Conservation (phyloP, 495 filamentous ascomycete genomes). For the Neurospora sp. region DNA sequence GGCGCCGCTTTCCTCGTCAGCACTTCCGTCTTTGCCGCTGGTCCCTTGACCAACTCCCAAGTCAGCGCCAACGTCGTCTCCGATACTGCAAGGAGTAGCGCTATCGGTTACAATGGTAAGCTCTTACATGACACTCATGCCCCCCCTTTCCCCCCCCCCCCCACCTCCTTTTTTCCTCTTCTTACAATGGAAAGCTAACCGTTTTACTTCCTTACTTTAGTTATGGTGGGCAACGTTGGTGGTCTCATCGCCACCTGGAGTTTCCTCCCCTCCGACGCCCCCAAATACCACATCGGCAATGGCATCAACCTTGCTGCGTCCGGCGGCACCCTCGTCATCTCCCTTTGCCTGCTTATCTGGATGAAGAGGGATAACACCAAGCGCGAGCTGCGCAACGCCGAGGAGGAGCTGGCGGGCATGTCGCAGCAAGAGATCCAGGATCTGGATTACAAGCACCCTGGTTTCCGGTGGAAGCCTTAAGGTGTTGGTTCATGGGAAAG, state of each 20-base stretch:
- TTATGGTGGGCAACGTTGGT: slow-evolving; percentile 66
- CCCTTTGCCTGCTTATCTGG: slow-evolving; percentile 40
- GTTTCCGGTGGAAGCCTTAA: slow-evolving; percentile 52
- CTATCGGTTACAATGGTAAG: slow-evolving; percentile 45
- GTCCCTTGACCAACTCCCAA: slow-evolving; percentile 55
- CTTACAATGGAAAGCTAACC: neutral
- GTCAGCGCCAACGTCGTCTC: slow-evolving; percentile 60
- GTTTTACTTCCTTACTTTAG: slow-evolving; percentile 11
- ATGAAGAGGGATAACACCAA: slow-evolving; percentile 56
- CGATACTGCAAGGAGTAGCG: slow-evolving; percentile 55
- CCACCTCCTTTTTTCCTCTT: too few species aligned
- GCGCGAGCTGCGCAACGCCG: slow-evolving; percentile 42
- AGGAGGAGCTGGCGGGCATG: slow-evolving; percentile 45
- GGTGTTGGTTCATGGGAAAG: neutral
- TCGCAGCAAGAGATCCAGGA: slow-evolving; percentile 49
- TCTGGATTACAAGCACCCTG: slow-evolving; percentile 64
- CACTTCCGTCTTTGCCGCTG: slow-evolving; percentile 59
- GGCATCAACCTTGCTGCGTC: slow-evolving; percentile 59
- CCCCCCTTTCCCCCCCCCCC: too few species aligned
- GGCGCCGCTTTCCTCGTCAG: slow-evolving; percentile 61
- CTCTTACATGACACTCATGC: neutral
- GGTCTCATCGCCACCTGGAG: slow-evolving; percentile 63
- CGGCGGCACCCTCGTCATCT: slow-evolving; percentile 39
- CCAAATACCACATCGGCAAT: slow-evolving; percentile 64
- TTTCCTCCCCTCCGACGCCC: slow-evolving; percentile 53